A percentile compares a stretch with the other conserved stretches of the same genome.
Evolutionary conservation across 75 land plant genomes (phyloP).

Genomic region (Isoetes taiwanensis): DNA sequence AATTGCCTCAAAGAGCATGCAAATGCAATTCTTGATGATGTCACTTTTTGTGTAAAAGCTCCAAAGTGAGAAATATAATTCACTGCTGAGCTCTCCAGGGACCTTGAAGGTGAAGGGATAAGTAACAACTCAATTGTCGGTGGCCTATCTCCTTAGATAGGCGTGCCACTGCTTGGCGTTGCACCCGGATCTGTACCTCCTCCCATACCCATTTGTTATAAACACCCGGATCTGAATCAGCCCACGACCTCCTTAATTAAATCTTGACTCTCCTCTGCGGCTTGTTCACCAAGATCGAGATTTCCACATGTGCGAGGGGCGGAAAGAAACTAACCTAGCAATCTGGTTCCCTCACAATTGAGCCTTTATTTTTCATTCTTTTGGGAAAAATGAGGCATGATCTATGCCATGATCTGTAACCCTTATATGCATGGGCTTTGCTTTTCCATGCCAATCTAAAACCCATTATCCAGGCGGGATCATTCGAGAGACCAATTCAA

Average conservation of each 20-base stretch:
- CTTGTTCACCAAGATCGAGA: constrained; percentile 73
- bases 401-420: too few relatives aligned
- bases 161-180: constrained; percentile 90
- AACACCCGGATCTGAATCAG: constrained; percentile 84
- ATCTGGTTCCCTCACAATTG: too few relatives aligned
- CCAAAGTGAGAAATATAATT: too few relatives aligned
- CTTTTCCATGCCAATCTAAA: too few relatives aligned
- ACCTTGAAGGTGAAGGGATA: constrained; percentile 98
- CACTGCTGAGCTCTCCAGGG: constrained; percentile 85
- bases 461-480: too few relatives aligned
- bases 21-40: background rate
- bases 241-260: constrained; percentile 57
- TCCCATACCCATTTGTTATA: constrained; percentile 94
- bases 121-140: constrained; percentile 85
- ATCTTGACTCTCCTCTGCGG: constrained; percentile 82
- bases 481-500: too few relatives aligned
- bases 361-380: too few relatives aligned
- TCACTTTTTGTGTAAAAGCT: too few relatives aligned
- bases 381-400: too few relatives aligned
- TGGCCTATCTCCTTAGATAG: constrained; percentile 79
- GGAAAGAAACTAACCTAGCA: too few relatives aligned
- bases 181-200: constrained; percentile 98
- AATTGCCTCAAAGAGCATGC: constrained; percentile 87
- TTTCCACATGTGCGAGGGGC: constrained; percentile 94
- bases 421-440: too few relatives aligned